Percentiles rank a stretch among this genome's conserved stretches.
These are phyloP conservation scores for Vachellia collinsii DNA, from an alignment of 306 rosid species.

Conservation along the genomic window DNA sequence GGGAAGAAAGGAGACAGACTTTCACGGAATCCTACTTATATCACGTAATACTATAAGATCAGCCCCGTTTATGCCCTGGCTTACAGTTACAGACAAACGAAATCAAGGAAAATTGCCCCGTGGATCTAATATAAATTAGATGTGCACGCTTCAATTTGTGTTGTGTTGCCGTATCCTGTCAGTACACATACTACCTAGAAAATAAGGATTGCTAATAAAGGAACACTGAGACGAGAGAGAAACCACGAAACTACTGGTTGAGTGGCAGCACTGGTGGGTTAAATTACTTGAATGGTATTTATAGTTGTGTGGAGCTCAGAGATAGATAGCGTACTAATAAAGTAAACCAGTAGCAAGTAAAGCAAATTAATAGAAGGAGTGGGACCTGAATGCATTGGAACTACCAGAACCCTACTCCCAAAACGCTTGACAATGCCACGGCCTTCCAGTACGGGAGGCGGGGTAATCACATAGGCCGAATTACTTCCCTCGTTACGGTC, in stretches of 20 bases:
- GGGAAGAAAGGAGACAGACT: background rate
- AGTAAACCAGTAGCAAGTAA: background rate
- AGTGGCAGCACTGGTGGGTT: background rate
- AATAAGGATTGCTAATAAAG: background rate
- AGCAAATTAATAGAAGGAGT: background rate
- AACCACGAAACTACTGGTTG: background rate
- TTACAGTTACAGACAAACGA: background rate
- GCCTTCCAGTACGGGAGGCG: slow-evolving; percentile 84
- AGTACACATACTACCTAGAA: background rate
- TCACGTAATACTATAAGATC: background rate
- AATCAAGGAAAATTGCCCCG: background rate
- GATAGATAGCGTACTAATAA: slow-evolving; percentile 6
- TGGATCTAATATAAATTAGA: background rate
- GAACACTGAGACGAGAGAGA: background rate
- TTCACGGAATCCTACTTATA: background rate
- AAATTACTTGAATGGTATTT: background rate
- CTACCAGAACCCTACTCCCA: slow-evolving; percentile 78
- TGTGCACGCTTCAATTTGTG: background rate
- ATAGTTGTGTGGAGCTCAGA: slow-evolving; percentile 1
- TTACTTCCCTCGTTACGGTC: slow-evolving; percentile 59
- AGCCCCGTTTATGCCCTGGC: background rate
- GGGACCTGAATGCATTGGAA: slow-evolving; percentile 96
- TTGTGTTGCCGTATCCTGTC: background rate
- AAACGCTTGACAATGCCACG: slow-evolving; percentile 89
- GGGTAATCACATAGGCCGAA: slow-evolving; percentile 68